Conservation (phyloP, 225 moss, liverwort and hornwort species). For the Bryum argenteum region DNA sequence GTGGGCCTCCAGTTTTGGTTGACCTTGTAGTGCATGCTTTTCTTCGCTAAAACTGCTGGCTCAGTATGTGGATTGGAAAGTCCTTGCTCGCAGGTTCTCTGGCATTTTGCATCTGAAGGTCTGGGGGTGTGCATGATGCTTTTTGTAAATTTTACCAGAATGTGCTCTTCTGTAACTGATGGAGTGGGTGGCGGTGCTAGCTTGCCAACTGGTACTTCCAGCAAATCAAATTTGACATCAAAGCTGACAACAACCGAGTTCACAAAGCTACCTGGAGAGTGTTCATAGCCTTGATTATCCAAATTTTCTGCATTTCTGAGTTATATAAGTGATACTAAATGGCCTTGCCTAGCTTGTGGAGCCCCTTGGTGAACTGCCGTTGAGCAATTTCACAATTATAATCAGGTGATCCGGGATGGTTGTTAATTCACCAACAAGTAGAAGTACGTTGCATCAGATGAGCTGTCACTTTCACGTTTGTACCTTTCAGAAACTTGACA, state of each 20-base stretch:
- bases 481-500: not conserved
- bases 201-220: conserved; percentile 4
- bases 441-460: not conserved
- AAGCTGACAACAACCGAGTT: not conserved
- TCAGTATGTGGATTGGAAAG: not conserved
- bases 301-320: not conserved
- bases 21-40: not conserved
- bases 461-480: not conserved
- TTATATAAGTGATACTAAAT: not conserved
- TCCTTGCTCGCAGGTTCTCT: not conserved
- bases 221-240: not conserved
- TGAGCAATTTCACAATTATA: not conserved
- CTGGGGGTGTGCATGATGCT: not conserved
- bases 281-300: not conserved
- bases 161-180: conserved; percentile 5
- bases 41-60: not conserved
- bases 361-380: conserved; percentile 9
- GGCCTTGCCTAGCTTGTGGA: conserved; percentile 14
- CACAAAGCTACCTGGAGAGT: not conserved
- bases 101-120: conserved; percentile 8
- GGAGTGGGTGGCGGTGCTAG: not conserved
- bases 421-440: conserved; percentile 2
- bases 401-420: conserved; percentile 5
- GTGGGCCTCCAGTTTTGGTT: not conserved
- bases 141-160: conserved; percentile 13